phyloP scores from a whole-genome alignment of 352 stramenopile species.

The Phytophthora cryptogea region DNA sequence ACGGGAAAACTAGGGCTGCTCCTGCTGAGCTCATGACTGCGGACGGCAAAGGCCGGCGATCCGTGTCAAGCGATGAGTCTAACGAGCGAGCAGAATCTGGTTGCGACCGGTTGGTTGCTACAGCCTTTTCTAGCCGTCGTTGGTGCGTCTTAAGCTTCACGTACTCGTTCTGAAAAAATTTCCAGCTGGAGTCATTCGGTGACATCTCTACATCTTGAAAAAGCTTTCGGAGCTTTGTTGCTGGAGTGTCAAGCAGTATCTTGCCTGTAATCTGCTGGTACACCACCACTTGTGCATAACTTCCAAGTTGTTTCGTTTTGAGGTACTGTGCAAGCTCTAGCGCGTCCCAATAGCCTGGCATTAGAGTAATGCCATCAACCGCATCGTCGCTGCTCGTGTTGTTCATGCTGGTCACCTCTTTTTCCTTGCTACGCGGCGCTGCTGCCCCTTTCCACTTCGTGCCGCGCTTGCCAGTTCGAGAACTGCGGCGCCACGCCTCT shows the following conservation, averaged over 20 bases:
- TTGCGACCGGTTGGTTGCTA: constrained; percentile 13
- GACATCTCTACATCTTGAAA: constrained; percentile 35
- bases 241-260: constrained; percentile 51
- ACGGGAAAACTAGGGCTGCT: constrained; percentile 32
- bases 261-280: constrained; percentile 69
- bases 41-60: constrained; percentile 9
- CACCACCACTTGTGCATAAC: constrained; percentile 56
- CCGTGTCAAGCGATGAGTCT: constrained; percentile 10
- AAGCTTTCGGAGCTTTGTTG: constrained; percentile 45
- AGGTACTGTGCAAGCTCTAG: constrained; percentile 68
- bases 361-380: constrained; percentile 26
- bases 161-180: constrained; percentile 44
- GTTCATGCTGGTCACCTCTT: constrained; percentile 15
- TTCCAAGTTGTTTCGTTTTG: constrained; percentile 47
- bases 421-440: constrained; percentile 8
- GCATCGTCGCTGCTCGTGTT: constrained; percentile 7
- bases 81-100: constrained; percentile 21
- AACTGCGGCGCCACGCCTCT: constrained; percentile 57
- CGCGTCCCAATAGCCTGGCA: constrained; percentile 59
- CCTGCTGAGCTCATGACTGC: constrained; percentile 23
- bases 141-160: constrained; percentile 55
- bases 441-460: constrained; percentile 72
- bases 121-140: constrained; percentile 35
- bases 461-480: constrained; percentile 49
- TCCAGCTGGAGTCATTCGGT: constrained; percentile 53